Evolutionary conservation across 1,284 basidiomycete species (phyloP).

Genomic region (Sphaerobolus stellatus): DNA sequence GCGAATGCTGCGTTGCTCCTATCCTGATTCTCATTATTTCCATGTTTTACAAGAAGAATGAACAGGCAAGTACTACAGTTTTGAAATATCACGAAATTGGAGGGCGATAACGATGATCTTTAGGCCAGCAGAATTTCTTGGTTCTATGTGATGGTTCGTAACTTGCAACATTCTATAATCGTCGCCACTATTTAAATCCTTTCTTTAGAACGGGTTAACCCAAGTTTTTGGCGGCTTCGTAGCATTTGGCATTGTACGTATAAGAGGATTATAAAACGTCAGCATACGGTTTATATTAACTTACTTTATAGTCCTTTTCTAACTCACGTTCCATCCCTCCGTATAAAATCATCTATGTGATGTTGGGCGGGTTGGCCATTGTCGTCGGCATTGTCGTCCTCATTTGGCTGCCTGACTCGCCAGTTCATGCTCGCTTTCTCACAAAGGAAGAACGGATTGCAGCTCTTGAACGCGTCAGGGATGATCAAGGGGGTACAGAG

Average conservation of each 20-base stretch:
- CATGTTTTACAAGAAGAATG: slow-evolving; percentile 71
- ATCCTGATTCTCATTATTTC: slow-evolving; percentile 62
- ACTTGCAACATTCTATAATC: neutral
- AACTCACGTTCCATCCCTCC: slow-evolving; percentile 47
- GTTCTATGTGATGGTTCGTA: slow-evolving; percentile 65
- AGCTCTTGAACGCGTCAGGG: slow-evolving; percentile 62
- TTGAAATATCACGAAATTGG: neutral
- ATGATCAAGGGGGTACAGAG: slow-evolving; percentile 63
- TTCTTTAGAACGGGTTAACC: slow-evolving; percentile 48
- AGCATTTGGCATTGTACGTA: slow-evolving; percentile 47
- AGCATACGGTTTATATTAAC: neutral
- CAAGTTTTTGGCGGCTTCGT: slow-evolving; percentile 66
- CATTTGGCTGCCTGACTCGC: slow-evolving; percentile 65
- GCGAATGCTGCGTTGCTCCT: slow-evolving; percentile 62
- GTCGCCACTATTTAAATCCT: neutral
- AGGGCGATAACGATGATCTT: neutral
- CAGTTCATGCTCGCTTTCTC: slow-evolving; percentile 57
- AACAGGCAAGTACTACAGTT: slow-evolving; percentile 44
- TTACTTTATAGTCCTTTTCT: slow-evolving; percentile 50
- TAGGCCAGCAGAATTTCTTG: slow-evolving; percentile 59
- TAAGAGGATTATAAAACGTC: neutral
- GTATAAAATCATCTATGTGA: slow-evolving; percentile 62
- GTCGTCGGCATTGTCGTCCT: slow-evolving; percentile 56
- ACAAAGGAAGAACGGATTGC: slow-evolving; percentile 61
- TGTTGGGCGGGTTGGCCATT: slow-evolving; percentile 61